Evolutionary conservation across 1,284 basidiomycete genomes (phyloP), one percentile per base, ranked within the genome.

Genomic region (Sparassis latifolia): DNA sequence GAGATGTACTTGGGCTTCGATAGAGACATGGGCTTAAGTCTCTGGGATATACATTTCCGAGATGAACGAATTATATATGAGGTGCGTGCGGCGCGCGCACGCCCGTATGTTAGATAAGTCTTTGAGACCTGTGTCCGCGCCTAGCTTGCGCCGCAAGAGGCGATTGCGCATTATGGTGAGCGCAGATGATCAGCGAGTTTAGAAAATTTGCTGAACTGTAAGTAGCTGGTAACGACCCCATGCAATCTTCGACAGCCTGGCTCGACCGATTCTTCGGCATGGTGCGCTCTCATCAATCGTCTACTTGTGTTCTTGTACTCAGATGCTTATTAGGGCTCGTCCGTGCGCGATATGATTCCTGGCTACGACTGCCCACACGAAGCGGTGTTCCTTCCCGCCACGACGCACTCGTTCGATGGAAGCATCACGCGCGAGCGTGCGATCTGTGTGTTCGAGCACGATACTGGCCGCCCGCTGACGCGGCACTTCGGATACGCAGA

Each of bases 361-460:
- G 77, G 78, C 42, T 86, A 85, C 60, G 83, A 86, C 62, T 85
- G 83, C 57, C 84, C 84, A 2, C 64, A 76, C 53, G 78, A 84
- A 48, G 76, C 83, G 0, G 67, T 78, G 10, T 79, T 74, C 58
- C 67, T 86, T 3, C 78, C 80, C 4, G 79, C 79, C 1, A 80
- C 77, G 1, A 78, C 79, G 0, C 75, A 78, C 61, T 68, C 69
- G 20, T 66, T 66, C 41, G 51, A 60, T 3, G 79, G 79, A 2
- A 72, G 67, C 3, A 62, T 76, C 50, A 67, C 67, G 10, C 70
- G 73, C 46, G 66, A 72, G 12, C 71, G 76, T 32, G 80, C 80
- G 2, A 80, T 86, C 40, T 86, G 83, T 55, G 65, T 86, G 40
- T 86, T 84, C 50, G 83, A 86, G 60, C 74, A 76, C 31, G 82